Conservation (phyloP, 352 stramenopile genomes). For the Thraustotheca clavata region DNA sequence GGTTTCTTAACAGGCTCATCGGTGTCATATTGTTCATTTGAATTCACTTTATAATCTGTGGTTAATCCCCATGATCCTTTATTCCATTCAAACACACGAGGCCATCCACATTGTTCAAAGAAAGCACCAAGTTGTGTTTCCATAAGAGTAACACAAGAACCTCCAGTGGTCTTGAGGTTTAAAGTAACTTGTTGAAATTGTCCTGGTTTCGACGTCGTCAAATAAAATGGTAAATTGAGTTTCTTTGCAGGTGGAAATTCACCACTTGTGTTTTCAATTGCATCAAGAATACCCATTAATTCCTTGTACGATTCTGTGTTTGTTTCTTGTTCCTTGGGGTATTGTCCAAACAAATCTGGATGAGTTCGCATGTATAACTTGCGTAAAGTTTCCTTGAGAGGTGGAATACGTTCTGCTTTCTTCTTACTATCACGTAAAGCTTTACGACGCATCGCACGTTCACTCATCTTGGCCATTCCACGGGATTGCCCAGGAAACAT, state of each 20-base stretch:
- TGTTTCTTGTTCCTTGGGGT: slow-evolving; percentile 47
- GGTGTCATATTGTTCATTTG: slow-evolving; percentile 15
- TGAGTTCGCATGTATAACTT: slow-evolving; percentile 79
- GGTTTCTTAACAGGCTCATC: slow-evolving; percentile 46
- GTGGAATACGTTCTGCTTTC: slow-evolving; percentile 40
- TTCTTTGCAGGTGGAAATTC: slow-evolving; percentile 67
- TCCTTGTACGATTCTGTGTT: slow-evolving; percentile 78
- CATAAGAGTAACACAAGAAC: slow-evolving; percentile 69
- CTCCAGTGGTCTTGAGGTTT: slow-evolving; percentile 54
- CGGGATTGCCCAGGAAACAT: not conserved
- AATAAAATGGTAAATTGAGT: slow-evolving; percentile 53
- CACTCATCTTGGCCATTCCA: slow-evolving; percentile 44
- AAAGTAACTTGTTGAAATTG: slow-evolving; percentile 62
- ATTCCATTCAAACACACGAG: slow-evolving; percentile 54
- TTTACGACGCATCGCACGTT: slow-evolving; percentile 57
- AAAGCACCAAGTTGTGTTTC: slow-evolving; percentile 62
- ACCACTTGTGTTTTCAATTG: slow-evolving; percentile 63
- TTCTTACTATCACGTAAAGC: slow-evolving; percentile 75
- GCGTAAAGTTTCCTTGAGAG: slow-evolving; percentile 66
- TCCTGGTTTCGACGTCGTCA: slow-evolving; percentile 58
- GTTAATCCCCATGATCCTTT: slow-evolving; percentile 53
- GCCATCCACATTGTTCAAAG: slow-evolving; percentile 56
- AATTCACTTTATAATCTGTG: not conserved
- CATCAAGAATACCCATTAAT: slow-evolving; percentile 67
- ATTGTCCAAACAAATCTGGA: slow-evolving; percentile 65